A percentile compares a stretch with the other conserved stretches of the same genome.
These are phyloP conservation scores for Naegleria fowleri DNA, from an alignment of 208 protist genomes.

Conservation along the genomic window DNA sequence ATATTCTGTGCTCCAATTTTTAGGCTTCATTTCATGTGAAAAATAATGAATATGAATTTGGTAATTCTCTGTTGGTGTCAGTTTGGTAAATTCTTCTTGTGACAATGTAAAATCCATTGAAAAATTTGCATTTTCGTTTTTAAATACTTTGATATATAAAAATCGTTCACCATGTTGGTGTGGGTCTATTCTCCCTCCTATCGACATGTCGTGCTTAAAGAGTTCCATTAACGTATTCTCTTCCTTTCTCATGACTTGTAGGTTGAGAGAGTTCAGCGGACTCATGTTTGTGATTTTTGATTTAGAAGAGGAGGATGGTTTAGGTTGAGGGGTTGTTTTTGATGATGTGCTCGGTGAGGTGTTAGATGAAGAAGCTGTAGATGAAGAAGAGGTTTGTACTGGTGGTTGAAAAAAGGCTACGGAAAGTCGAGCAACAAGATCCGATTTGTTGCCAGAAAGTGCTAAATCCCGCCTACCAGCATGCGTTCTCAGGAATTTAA, in stretches of 20 bases:
- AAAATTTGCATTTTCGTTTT: not conserved
- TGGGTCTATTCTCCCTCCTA: not conserved
- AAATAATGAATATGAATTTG: not conserved
- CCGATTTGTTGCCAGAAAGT: not conserved
- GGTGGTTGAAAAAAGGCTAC: not conserved
- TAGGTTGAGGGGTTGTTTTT: no score
- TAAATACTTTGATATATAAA: not conserved
- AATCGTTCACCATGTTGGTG: not conserved
- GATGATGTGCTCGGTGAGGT: no score
- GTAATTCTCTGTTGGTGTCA: not conserved
- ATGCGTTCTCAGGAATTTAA: not conserved
- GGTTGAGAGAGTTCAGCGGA: not conserved
- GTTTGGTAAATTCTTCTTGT: not conserved
- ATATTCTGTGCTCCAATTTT: not conserved
- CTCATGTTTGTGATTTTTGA: not conserved
- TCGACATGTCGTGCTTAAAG: not conserved
- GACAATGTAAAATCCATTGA: not conserved
- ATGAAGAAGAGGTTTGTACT: not conserved
- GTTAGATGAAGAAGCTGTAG: not conserved
- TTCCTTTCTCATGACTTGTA: not conserved
- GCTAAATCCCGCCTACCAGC: not conserved
- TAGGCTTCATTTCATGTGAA: not conserved
- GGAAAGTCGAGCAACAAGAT: not conserved
- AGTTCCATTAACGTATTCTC: not conserved
- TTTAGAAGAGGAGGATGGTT: not conserved